Evolutionary conservation across 2,329 filamentous ascomycete genomes (phyloP), one percentile per base, ranked within the genome.

Genomic region (Diaporthe vexans): DNA sequence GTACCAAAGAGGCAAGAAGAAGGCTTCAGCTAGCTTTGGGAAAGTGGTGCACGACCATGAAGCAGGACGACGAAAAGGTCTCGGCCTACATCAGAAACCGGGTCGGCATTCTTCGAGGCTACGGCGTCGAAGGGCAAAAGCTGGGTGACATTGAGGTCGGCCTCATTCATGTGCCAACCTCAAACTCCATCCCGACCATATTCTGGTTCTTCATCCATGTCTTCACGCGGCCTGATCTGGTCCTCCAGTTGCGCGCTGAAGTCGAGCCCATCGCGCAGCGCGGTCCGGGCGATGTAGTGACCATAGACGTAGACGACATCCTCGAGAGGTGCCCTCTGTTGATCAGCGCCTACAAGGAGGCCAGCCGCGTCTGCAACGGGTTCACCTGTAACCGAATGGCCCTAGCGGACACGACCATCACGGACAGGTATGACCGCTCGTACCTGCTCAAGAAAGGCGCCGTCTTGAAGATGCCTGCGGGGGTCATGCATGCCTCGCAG

Each of bases 141-240:
- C 46, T 51, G 9, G 46, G 46, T 8, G 46, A 51, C 46, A 51
- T 51, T 51, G 46, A 51, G 21, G 46, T n/a, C 24, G 46, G 46
- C 46, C 46, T 51, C 46, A n/a, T 51, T 24, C 46, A 51, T 24
- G 46, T 51, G 46, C 46, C 46, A 51, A 51, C 46, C 9, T 51
- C 46, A 51, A 51, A 51, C 21, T 51, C 46, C 46, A 51, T 51
- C 46, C 46, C 46, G 46, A 51, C 46, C 46, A n/a, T 51, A n/a
- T 51, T 51, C 46, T 51, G 46, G 46, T 51, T 51, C 46, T 51
- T 51, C 46, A 51, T 51, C 46, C 46, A 51, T 51, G 46, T 51
- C 46, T 51, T 51, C 46, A 51, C 46, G 46, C 46, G 46, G 19
- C 46, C 46, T 21, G 21, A 10, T 51, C 46, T 51, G 46, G 46